Conservation (phyloP, 768 basidiomycete genomes). For the Crassisporium funariophilum region DNA sequence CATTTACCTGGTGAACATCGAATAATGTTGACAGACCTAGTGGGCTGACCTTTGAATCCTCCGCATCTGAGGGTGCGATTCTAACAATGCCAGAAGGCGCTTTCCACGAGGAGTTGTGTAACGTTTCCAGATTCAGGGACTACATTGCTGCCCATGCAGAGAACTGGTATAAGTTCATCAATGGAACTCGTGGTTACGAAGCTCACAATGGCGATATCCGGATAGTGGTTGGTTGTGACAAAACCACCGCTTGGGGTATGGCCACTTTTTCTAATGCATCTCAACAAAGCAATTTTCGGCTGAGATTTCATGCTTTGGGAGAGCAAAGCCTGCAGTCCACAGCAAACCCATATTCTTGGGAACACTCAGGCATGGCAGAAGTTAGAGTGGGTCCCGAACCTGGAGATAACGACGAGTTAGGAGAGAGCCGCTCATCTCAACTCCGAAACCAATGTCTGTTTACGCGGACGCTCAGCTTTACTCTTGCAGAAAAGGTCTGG, state of each 20-base stretch:
- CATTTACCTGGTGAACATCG: background rate
- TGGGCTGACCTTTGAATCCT: constrained; percentile 11
- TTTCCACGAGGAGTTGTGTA: constrained; percentile 11
- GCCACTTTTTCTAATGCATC: constrained; percentile 15
- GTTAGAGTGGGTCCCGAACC: constrained; percentile 10
- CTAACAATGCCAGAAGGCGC: constrained; percentile 23
- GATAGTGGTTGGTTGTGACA: constrained; percentile 20
- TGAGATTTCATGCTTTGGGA: constrained; percentile 7
- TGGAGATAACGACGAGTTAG: constrained; percentile 2
- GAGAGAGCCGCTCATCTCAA: background rate
- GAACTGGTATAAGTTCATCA: constrained; percentile 19
- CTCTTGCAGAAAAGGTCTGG: constrained; percentile 8
- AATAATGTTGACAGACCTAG: constrained; percentile 1
- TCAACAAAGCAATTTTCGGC: constrained; percentile 3
- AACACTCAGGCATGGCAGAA: constrained; percentile 15
- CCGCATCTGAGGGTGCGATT: constrained; percentile 19
- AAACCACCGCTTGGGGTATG: constrained; percentile 22
- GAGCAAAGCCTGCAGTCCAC: background rate
- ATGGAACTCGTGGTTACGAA: constrained; percentile 11
- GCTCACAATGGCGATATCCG: constrained; percentile 20
- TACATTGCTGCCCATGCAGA: constrained; percentile 16
- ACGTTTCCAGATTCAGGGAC: constrained; percentile 6
- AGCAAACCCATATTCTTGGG: constrained; percentile 11
- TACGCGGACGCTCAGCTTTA: constrained; percentile 12
- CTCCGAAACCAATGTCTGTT: constrained; percentile 18